These are phyloP conservation scores for Hippophae gyantsensis DNA, from an alignment of 306 rosid genomes.

Conservation along the genomic window DNA sequence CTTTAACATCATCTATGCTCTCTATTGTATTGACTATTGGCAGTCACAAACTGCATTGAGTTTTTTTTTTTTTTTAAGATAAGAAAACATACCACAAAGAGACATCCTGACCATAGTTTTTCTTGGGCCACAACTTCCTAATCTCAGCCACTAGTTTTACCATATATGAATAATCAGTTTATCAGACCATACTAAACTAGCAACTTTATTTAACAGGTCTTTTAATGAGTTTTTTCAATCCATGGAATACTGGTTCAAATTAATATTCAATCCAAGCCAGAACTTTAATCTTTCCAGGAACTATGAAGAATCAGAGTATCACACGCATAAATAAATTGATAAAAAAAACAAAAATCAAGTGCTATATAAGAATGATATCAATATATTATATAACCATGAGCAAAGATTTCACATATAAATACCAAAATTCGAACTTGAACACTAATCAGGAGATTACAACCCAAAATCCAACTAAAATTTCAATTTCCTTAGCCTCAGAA, in stretches of 20 bases:
- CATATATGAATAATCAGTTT: no score
- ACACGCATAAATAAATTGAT: no score
- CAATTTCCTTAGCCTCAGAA: slow-evolving; percentile 26
- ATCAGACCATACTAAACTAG: no score
- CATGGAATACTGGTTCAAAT: no score
- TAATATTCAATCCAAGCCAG: no score
- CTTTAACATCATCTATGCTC: slow-evolving; percentile 43
- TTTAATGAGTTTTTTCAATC: no score
- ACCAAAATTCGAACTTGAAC: neutral
- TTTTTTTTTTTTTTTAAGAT: slow-evolving; percentile 1
- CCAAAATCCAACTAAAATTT: slow-evolving; percentile 27
- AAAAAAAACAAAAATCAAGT: no score
- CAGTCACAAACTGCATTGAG: slow-evolving; percentile 21
- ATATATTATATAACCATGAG: no score
- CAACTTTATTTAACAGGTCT: no score
- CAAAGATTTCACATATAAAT: neutral
- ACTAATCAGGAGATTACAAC: neutral
- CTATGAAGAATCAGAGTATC: no score
- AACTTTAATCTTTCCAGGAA: no score
- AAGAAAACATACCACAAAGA: neutral
- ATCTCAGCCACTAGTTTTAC: slow-evolving; percentile 21
- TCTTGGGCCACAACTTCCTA: slow-evolving; percentile 24
- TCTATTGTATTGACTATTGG: slow-evolving; percentile 12
- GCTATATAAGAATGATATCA: no score
- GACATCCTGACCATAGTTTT: slow-evolving; percentile 9